Conservation (phyloP, 106 monocot genomes). For the Phalaenopsis aphrodite region DNA sequence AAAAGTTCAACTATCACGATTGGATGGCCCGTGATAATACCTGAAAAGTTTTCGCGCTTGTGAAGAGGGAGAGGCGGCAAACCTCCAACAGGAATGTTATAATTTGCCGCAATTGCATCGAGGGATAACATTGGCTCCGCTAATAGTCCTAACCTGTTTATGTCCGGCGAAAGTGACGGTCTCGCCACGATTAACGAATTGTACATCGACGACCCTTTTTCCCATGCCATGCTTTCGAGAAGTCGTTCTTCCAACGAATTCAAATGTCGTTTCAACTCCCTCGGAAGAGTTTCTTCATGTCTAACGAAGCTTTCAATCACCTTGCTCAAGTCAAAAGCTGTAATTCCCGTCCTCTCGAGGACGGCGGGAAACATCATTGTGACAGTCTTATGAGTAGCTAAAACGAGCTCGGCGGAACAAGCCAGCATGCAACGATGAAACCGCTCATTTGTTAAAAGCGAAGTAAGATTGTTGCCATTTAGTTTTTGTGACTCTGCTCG, state of each 20-base stretch:
- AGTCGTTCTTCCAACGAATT: conserved; percentile 89
- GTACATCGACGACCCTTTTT: conserved; percentile 94
- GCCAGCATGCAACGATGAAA: conserved; percentile 98
- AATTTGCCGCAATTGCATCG: conserved; percentile 60
- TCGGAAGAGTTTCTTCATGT: conserved; percentile 90
- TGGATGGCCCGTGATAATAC: conserved; percentile 14
- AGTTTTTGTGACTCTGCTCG: conserved; percentile 66
- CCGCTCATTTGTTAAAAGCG: conserved; percentile 71
- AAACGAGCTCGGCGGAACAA: conserved; percentile 91
- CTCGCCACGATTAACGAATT: conserved; percentile 87
- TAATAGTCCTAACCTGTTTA: conserved; percentile 57
- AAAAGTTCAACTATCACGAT: not conserved
- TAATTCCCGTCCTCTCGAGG: conserved; percentile 88
- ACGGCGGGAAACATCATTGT: conserved; percentile 88
- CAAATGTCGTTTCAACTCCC: conserved; percentile 86
- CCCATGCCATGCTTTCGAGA: conserved; percentile 91
- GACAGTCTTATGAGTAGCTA: conserved; percentile 90
- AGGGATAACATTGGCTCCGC: conserved; percentile 93
- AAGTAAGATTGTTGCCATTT: conserved; percentile 63
- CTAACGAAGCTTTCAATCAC: conserved; percentile 95
- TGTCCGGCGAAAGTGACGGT: conserved; percentile 60
- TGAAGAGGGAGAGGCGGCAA: conserved; percentile 46
- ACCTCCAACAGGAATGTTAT: conserved; percentile 48
- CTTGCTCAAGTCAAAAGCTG: conserved; percentile 91
- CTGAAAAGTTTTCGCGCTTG: conserved; percentile 50